Evolutionary conservation across 768 basidiomycete genomes (phyloP).

Genomic region (Tylopilus vinaceipallidus): DNA sequence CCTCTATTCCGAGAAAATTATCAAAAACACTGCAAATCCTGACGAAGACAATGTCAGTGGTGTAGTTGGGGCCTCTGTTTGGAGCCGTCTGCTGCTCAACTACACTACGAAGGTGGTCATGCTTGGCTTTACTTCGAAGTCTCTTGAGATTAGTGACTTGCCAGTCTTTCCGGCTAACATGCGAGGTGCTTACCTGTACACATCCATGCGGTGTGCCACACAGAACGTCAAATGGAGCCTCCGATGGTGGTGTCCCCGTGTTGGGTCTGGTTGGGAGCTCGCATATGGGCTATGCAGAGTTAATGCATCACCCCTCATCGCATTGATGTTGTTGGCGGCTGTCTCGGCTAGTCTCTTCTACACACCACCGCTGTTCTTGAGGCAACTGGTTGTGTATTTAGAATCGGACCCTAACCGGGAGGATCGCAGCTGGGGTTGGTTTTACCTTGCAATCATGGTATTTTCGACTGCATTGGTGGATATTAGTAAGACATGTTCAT

Average conservation of each 20-base stretch:
- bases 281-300: slow-evolving; percentile 59
- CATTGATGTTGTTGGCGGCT: slow-evolving; percentile 51
- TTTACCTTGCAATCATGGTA: slow-evolving; percentile 56
- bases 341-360: slow-evolving; percentile 66
- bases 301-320: slow-evolving; percentile 43
- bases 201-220: slow-evolving; percentile 60
- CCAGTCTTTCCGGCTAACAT: slow-evolving; percentile 76
- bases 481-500: slow-evolving; percentile 35
- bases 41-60: slow-evolving; percentile 80
- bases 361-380: slow-evolving; percentile 58
- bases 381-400: slow-evolving; percentile 58
- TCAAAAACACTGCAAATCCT: slow-evolving; percentile 56
- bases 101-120: slow-evolving; percentile 87
- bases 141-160: slow-evolving; percentile 83
- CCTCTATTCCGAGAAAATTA: slow-evolving; percentile 73
- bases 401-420: slow-evolving; percentile 59
- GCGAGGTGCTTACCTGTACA: slow-evolving; percentile 63
- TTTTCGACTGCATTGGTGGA: slow-evolving; percentile 41
- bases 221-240: slow-evolving; percentile 49
- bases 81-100: slow-evolving; percentile 61
- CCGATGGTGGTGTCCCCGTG: slow-evolving; percentile 54
- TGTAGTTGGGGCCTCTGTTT: slow-evolving; percentile 44
- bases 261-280: slow-evolving; percentile 65
- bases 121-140: slow-evolving; percentile 71
- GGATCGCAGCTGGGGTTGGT: slow-evolving; percentile 70